Conservation (phyloP, 169 alveolate species). For the Babesia ovata region DNA sequence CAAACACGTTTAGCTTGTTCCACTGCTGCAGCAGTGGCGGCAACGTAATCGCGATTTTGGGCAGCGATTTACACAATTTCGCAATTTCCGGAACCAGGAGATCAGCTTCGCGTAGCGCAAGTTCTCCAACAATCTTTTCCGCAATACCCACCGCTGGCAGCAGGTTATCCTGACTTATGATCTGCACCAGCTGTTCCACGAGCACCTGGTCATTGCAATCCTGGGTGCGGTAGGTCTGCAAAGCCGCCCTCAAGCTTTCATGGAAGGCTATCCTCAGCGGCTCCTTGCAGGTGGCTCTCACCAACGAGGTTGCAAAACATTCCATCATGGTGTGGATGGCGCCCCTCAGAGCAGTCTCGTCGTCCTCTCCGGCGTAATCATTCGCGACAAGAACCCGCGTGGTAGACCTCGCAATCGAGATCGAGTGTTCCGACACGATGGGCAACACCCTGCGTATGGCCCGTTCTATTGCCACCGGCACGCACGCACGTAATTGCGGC, state of each 20-base stretch:
- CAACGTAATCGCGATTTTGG: slow-evolving; percentile 12
- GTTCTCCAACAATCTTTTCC: slow-evolving; percentile 92
- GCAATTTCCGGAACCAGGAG: slow-evolving; percentile 31
- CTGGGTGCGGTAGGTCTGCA: slow-evolving; percentile 80
- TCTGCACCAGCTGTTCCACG: slow-evolving; percentile 88
- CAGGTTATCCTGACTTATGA: slow-evolving; percentile 90
- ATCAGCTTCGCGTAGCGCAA: slow-evolving; percentile 87
- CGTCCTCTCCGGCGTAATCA: slow-evolving; percentile 94
- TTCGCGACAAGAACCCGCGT: slow-evolving; percentile 93
- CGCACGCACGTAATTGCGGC: slow-evolving; percentile 84
- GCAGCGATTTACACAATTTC: slow-evolving; percentile 20
- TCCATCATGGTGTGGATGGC: slow-evolving; percentile 92
- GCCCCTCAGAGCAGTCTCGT: slow-evolving; percentile 86
- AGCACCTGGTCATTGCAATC: slow-evolving; percentile 85
- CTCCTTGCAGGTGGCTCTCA: slow-evolving; percentile 95
- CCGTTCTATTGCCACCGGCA: slow-evolving; percentile 94
- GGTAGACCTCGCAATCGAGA: slow-evolving; percentile 93
- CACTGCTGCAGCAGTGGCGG: slow-evolving; percentile 63
- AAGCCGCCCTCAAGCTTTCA: slow-evolving; percentile 87
- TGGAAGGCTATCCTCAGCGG: slow-evolving; percentile 90
- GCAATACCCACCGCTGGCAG: slow-evolving; percentile 93
- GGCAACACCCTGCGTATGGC: slow-evolving; percentile 94
- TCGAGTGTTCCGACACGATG: slow-evolving; percentile 89
- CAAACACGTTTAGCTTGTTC: slow-evolving; percentile 36
- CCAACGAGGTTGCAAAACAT: slow-evolving; percentile 92